Base-by-base conservation (phyloP, 208 protist species). In the Leishmania aethiopica region DNA sequence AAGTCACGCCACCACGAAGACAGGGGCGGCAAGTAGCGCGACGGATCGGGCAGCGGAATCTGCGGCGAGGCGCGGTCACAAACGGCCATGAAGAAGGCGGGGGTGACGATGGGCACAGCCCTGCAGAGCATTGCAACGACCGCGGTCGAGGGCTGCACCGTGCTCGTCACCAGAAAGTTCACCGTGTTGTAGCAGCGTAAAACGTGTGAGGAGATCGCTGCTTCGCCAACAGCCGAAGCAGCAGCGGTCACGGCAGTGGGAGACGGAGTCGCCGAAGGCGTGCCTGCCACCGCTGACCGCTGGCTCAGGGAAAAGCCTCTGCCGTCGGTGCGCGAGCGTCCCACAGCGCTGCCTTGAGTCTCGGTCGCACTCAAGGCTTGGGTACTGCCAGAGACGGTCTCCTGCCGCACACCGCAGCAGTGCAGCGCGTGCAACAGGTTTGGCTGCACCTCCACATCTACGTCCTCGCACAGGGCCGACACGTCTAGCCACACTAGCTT, bases 51-150 rank as follows among this genome's bases (percentile, higher is more conserved):
- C 60, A 90, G 83, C n/a, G 90, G 88, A 25, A 83, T n/a, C 81
- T 93, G 89, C n/a, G 89, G 84, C 2, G 79, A 85, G 11, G 76
- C 78, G 69, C 86, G 83, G 69, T 90, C 83, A 51, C 74, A 60
- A 55, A 95, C 64, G 28, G 85, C 85, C 28, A 75, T 51, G 74
- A 97, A 93, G 84, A 90, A 97, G 37, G 75, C 82, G 17, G 92
- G 92, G 0, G 86, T 85, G 19, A 97, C 93, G 67, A 97, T 89
- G 57, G 88, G 88, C 15, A 83, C 82, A 19, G 83, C 86, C 17
- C 91, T 80, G 78, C 89, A 93, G n/a, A 97, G 81, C 79, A 90
- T 85, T 15, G 89, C 89, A 3, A 97, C 85, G 37, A 90, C 85
- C 45, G 84, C 88, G 28, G 89, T 84, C n/a, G 90, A 89, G 17